These are phyloP conservation scores for Aspergillus hiratsukae DNA, from an alignment of 2,329 filamentous ascomycete genomes.

Conservation along the genomic window DNA sequence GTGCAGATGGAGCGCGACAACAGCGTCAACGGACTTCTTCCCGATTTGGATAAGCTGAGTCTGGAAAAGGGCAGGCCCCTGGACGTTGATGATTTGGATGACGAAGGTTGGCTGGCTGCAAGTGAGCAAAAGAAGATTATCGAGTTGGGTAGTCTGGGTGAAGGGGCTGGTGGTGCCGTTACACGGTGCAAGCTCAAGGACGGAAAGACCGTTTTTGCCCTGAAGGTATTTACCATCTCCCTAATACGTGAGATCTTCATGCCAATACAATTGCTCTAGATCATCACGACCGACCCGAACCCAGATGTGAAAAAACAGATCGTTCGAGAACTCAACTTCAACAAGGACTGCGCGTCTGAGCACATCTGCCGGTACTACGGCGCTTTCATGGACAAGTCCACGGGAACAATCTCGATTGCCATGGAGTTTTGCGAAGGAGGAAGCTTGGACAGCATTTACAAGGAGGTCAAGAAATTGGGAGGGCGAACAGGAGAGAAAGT, in stretches of 20 bases:
- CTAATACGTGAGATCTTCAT: not conserved
- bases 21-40: conserved; percentile 71
- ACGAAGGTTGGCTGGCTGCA: conserved; percentile 91
- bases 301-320: conserved; percentile 99
- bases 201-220: conserved; percentile 88
- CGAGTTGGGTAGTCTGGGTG: conserved; percentile 83
- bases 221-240: conserved; percentile 62
- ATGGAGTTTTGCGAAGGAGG: conserved; percentile 99
- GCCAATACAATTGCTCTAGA: conserved; percentile 48
- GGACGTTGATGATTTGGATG: conserved; percentile 92
- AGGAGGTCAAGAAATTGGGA: conserved; percentile 91
- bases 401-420: conserved; percentile 92
- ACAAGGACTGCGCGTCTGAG: conserved; percentile 92
- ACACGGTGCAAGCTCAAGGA: conserved; percentile 85
- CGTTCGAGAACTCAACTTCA: conserved; percentile 91
- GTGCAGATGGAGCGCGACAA: conserved; percentile 76
- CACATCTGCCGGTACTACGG: conserved; percentile 98
- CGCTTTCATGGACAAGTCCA: conserved; percentile 93
- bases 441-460: conserved; percentile 93
- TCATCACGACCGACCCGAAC: conserved; percentile 97
- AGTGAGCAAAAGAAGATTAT: conserved; percentile 83
- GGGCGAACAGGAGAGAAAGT: conserved; percentile 96
- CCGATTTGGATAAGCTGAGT: conserved; percentile 73
- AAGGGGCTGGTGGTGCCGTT: conserved; percentile 93
- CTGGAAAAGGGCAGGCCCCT: conserved; percentile 76